phyloP scores from a whole-genome alignment of 2,329 filamentous ascomycete genomes.

The Colletotrichum chrysophilum region DNA sequence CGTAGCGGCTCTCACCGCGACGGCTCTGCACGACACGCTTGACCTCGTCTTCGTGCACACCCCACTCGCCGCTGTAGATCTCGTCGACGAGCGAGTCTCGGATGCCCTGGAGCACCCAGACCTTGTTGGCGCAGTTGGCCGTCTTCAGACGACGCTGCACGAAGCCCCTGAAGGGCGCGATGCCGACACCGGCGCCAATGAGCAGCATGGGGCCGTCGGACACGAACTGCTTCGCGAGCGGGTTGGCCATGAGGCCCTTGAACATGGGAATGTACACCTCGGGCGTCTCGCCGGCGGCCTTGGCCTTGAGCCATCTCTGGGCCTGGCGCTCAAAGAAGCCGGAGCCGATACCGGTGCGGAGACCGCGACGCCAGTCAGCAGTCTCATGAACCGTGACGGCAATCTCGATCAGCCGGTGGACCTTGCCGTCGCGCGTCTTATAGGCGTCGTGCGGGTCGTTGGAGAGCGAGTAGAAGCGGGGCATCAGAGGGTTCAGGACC shows the following conservation, averaged over 20 bases:
- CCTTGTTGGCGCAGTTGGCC: slow-evolving; percentile 96
- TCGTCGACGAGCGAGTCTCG: slow-evolving; percentile 95
- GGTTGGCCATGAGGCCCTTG: slow-evolving; percentile 97
- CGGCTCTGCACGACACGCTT: slow-evolving; percentile 82
- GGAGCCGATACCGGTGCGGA: slow-evolving; percentile 84
- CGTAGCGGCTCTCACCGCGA: slow-evolving; percentile 82
- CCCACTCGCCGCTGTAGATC: slow-evolving; percentile 96
- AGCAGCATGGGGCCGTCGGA: slow-evolving; percentile 96
- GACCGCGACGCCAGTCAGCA: slow-evolving; percentile 75
- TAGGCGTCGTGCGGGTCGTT: slow-evolving; percentile 88
- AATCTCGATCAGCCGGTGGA: slow-evolving; percentile 86
- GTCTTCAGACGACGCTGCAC: slow-evolving; percentile 93
- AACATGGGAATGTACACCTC: slow-evolving; percentile 93
- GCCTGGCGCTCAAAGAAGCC: slow-evolving; percentile 93
- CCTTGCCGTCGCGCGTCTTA: slow-evolving; percentile 69
- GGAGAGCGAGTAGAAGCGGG: slow-evolving; percentile 96
- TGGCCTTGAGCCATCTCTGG: slow-evolving; percentile 70
- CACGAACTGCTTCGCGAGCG: slow-evolving; percentile 88
- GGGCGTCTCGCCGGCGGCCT: slow-evolving; percentile 61
- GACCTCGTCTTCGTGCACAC: slow-evolving; percentile 86
- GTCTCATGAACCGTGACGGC: slow-evolving; percentile 96
- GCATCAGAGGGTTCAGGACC: slow-evolving; percentile 87
- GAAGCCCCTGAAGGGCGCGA: slow-evolving; percentile 97
- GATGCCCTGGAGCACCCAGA: slow-evolving; percentile 94
- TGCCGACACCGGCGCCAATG: slow-evolving; percentile 94